These are phyloP conservation scores for Chalciporus piperatus DNA, from an alignment of 768 basidiomycete species.

Conservation along the genomic window DNA sequence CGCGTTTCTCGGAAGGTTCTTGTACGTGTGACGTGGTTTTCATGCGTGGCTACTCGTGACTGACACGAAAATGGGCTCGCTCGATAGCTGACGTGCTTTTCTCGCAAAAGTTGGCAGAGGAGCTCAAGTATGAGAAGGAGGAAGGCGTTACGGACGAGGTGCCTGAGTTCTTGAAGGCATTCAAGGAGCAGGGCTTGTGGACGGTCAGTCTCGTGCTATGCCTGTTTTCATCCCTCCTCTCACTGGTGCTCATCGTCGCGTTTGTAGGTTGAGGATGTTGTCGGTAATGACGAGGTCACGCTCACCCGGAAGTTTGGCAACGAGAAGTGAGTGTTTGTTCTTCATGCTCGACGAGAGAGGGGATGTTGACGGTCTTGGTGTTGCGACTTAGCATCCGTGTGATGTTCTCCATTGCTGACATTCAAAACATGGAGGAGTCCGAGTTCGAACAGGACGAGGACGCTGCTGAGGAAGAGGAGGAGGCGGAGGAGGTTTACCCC, in stretches of 20 bases:
- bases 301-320: constrained; percentile 86
- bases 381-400: constrained; percentile 63
- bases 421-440: constrained; percentile 50
- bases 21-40: constrained; percentile 30
- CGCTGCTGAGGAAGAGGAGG: constrained; percentile 28
- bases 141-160: constrained; percentile 34
- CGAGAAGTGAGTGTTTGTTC: constrained; percentile 65
- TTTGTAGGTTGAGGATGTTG: constrained; percentile 56
- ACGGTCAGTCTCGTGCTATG: constrained; percentile 39
- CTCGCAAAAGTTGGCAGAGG: constrained; percentile 70
- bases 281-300: constrained; percentile 78
- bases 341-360: background rate
- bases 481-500: constrained; percentile 49
- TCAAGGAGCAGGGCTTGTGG: constrained; percentile 78
- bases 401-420: constrained; percentile 91
- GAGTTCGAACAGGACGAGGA: constrained; percentile 40
- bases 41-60: background rate
- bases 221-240: too few relatives aligned
- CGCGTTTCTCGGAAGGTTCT: constrained; percentile 41
- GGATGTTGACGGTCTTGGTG: background rate
- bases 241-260: background rate
- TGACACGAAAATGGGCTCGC: background rate
- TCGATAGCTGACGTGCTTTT: constrained; percentile 68
- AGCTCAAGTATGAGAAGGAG: constrained; percentile 85
- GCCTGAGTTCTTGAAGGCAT: constrained; percentile 77